Conservation (phyloP, 345 rosid species). For the Euphorbia pulcherrima region DNA sequence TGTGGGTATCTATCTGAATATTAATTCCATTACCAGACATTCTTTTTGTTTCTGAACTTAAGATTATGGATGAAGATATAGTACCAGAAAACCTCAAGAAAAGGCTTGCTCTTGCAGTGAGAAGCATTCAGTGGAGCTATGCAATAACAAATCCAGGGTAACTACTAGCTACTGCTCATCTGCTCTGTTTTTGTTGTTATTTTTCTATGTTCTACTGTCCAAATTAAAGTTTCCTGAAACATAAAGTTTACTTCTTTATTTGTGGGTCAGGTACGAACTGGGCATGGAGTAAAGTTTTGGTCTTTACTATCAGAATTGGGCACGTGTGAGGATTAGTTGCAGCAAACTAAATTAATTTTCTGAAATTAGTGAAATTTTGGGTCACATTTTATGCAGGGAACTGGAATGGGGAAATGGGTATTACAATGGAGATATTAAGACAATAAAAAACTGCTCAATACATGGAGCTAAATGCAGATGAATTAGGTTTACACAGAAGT, state of each 20-base stretch:
- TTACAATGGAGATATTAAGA: conserved; percentile 96
- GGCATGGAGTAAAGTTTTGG: background rate
- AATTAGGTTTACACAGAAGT: conserved; percentile 79
- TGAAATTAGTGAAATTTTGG: background rate
- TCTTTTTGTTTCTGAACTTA: conserved; percentile 5
- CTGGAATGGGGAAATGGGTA: conserved; percentile 93
- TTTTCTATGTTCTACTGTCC: background rate
- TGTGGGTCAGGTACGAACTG: background rate
- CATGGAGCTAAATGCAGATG: conserved; percentile 55
- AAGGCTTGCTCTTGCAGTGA: conserved; percentile 78
- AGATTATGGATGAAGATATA: conserved; percentile 35
- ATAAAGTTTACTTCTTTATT: background rate
- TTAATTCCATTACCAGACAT: background rate
- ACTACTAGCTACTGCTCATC: background rate
- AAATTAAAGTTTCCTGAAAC: background rate
- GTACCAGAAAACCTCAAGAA: conserved; percentile 58
- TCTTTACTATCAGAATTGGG: background rate
- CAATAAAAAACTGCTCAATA: conserved; percentile 85
- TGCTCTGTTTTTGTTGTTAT: conserved; percentile 3
- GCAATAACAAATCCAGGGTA: conserved; percentile 86
- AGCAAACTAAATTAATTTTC: conserved; percentile 4
- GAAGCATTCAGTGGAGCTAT: conserved; percentile 85
- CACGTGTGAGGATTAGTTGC: conserved; percentile 2
- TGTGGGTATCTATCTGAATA: background rate
- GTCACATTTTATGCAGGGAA: conserved; percentile 36